Conservation (phyloP, 371 early-diverging fungal genomes). For the Syncephalis plumigaleata region DNA sequence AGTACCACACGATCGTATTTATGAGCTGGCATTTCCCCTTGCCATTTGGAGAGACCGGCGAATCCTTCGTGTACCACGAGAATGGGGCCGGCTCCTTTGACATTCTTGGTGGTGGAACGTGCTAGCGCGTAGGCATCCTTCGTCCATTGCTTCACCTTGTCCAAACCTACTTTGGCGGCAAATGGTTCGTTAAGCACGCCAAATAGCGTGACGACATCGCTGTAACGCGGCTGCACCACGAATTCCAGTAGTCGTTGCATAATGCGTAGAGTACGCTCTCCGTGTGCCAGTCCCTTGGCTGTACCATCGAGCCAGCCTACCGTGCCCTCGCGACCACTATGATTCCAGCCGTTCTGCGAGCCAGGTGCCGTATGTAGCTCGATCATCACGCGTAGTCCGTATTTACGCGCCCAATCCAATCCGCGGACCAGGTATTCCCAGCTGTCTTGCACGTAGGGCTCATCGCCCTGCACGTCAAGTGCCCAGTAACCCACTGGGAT, state of each 20-base stretch:
- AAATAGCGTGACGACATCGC: conserved; percentile 27
- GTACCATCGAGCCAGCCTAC: conserved; percentile 3
- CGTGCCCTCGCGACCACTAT: conserved; percentile 14
- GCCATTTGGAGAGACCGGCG: conserved; percentile 11
- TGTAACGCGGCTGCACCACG: conserved; percentile 17
- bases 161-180: conserved; percentile 5
- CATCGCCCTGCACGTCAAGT: conserved; percentile 14
- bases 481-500: conserved; percentile 29
- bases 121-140: conserved; percentile 8
- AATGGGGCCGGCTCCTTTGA: conserved; percentile 9
- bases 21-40: conserved; percentile 4
- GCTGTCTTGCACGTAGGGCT: conserved; percentile 20
- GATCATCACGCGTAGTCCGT: conserved; percentile 32
- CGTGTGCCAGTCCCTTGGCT: conserved; percentile 7
- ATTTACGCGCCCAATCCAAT: conserved; percentile 28
- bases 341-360: conserved; percentile 32
- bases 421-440: conserved; percentile 24
- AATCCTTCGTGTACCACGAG: conserved; percentile 16
- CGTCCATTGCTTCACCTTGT: conserved; percentile 11
- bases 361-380: conserved; percentile 45
- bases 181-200: conserved; percentile 28
- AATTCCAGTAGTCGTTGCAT: conserved; percentile 5
- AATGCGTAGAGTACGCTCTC: conserved; percentile 9
- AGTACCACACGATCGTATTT: conserved; percentile 3
- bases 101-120: conserved; percentile 4